phyloP scores from a whole-genome alignment of 1,139 yeast species.

The Lodderomyces theae region DNA sequence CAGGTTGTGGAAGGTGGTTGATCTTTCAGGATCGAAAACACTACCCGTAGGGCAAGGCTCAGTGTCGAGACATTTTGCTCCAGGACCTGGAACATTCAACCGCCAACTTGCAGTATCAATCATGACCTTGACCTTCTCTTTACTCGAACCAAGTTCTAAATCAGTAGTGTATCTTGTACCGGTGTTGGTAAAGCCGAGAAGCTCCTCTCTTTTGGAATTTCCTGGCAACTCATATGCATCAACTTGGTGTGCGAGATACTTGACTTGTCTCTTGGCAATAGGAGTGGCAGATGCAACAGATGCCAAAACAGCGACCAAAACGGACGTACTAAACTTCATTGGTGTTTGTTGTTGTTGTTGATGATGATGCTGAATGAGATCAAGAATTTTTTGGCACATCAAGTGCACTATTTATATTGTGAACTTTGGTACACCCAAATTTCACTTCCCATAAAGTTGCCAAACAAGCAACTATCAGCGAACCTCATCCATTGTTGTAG shows the following conservation, averaged over 20 bases:
- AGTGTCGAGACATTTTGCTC: conserved; percentile 7
- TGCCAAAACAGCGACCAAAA: neutral
- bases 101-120: conserved; percentile 32
- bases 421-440: too few relatives aligned
- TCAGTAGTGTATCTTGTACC: conserved; percentile 4
- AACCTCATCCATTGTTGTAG: too few relatives aligned
- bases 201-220: neutral
- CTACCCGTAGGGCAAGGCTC: conserved; percentile 3
- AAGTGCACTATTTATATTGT: too few relatives aligned
- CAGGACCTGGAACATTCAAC: conserved; percentile 21
- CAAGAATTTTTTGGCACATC: too few relatives aligned
- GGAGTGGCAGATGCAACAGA: neutral
- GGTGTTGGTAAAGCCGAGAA: neutral
- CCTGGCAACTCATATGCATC: neutral
- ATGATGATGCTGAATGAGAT: too few relatives aligned
- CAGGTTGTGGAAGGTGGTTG: conserved; percentile 12
- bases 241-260: neutral
- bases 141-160: conserved; percentile 21
- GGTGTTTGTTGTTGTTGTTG: neutral
- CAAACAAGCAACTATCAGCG: too few relatives aligned
- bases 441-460: too few relatives aligned
- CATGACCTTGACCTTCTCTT: conserved; percentile 18
- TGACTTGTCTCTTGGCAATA: neutral
- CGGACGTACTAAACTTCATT: neutral
- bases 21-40: conserved; percentile 9